Evolutionary conservation across 495 filamentous ascomycete genomes (phyloP).

Genomic region (Pyrenula aspistea): DNA sequence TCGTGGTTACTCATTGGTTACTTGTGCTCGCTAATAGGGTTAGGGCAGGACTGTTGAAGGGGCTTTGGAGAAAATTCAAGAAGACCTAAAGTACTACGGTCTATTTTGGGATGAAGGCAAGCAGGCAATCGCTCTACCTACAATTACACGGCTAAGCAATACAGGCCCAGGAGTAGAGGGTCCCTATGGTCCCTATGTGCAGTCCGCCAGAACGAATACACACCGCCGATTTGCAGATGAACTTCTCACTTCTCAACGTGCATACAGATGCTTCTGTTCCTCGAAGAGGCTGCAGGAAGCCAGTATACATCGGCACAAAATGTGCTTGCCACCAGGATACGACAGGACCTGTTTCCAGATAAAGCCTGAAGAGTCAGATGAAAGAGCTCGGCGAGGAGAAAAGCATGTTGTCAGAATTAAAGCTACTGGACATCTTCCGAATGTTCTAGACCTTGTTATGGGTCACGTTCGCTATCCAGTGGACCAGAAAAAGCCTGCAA

Average conservation of each 20-base stretch:
- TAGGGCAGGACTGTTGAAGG: slow-evolving; percentile 68
- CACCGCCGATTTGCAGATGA: slow-evolving; percentile 61
- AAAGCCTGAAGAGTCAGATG: slow-evolving; percentile 52
- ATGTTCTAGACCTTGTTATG: slow-evolving; percentile 18
- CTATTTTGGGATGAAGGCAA: slow-evolving; percentile 89
- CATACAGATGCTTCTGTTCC: slow-evolving; percentile 90
- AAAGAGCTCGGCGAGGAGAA: slow-evolving; percentile 54
- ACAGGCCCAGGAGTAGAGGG: slow-evolving; percentile 70
- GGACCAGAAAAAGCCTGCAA: slow-evolving; percentile 9
- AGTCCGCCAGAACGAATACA: slow-evolving; percentile 72
- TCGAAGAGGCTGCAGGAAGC: slow-evolving; percentile 53
- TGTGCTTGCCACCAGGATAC: slow-evolving; percentile 56
- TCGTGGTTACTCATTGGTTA: slow-evolving; percentile 6
- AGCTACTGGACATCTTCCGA: background rate
- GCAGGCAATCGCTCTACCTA: background rate
- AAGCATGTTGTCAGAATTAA: slow-evolving; percentile 68
- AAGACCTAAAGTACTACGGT: slow-evolving; percentile 80
- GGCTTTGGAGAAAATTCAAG: slow-evolving; percentile 62
- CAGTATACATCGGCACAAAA: slow-evolving; percentile 43
- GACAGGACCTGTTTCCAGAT: slow-evolving; percentile 65
- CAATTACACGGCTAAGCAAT: background rate
- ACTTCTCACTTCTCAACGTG: slow-evolving; percentile 58
- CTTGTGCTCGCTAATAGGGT: slow-evolving; percentile 18
- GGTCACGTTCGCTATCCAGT: slow-evolving; percentile 1
- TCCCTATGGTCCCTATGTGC: slow-evolving; percentile 69